Conservation (phyloP, 768 basidiomycete genomes). For the Hericium erinaceus region DNA sequence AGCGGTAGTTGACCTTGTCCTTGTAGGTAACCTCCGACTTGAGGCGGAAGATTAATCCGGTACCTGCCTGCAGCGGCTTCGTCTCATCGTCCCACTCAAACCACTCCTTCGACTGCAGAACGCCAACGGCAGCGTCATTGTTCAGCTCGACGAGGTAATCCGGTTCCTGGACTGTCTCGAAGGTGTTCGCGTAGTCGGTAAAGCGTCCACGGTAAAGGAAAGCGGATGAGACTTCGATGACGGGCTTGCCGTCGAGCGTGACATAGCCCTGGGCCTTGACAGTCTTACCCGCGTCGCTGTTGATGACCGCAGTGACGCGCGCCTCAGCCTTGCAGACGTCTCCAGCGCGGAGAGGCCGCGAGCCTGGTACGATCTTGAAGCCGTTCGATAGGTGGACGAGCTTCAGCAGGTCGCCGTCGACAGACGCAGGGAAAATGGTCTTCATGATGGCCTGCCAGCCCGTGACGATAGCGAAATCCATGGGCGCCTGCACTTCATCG, state of each 20-base stretch:
- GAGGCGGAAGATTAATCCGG: slow-evolving; percentile 82
- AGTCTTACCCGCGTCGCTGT: slow-evolving; percentile 85
- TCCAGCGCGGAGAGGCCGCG: slow-evolving; percentile 67
- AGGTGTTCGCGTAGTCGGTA: slow-evolving; percentile 90
- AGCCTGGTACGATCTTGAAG: slow-evolving; percentile 80
- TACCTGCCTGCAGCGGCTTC: slow-evolving; percentile 69
- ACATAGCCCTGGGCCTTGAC: slow-evolving; percentile 87
- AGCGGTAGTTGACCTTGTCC: slow-evolving; percentile 77
- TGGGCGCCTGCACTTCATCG: slow-evolving; percentile 73
- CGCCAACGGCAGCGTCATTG: slow-evolving; percentile 76
- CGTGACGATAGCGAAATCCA: slow-evolving; percentile 98
- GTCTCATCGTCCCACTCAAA: slow-evolving; percentile 89
- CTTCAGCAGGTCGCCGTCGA: slow-evolving; percentile 92
- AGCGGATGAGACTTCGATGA: slow-evolving; percentile 89
- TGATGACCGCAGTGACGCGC: slow-evolving; percentile 80
- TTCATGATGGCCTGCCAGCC: slow-evolving; percentile 99
- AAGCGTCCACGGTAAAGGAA: slow-evolving; percentile 98
- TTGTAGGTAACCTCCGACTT: slow-evolving; percentile 85
- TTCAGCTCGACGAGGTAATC: slow-evolving; percentile 75
- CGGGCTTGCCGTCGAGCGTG: slow-evolving; percentile 62
- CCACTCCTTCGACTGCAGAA: slow-evolving; percentile 95
- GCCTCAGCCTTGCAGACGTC: slow-evolving; percentile 89
- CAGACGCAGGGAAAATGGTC: slow-evolving; percentile 85
- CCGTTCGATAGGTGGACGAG: slow-evolving; percentile 97
- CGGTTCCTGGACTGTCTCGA: slow-evolving; percentile 84